Evolutionary conservation across 1,284 basidiomycete species (phyloP), one percentile per base, ranked within the genome.

Genomic region (Cryptococcus sp.): DNA sequence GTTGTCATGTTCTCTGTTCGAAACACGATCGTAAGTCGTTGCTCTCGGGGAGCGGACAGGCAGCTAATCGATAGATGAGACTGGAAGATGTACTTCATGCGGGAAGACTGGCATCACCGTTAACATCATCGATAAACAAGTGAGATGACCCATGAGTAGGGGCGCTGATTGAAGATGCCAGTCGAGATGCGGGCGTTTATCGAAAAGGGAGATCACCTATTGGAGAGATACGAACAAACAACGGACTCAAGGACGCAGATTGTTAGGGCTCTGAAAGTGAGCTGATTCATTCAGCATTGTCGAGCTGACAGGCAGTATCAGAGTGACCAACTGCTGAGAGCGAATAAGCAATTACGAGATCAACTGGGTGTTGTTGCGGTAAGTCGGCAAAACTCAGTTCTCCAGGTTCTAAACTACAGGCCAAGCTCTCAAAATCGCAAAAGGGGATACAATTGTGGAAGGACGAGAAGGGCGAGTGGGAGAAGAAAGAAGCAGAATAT

Each of bases 1-100:
- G 72, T 54, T 67, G 66, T 2, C 72, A 74, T 51, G 55, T 72
- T 25, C 53, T 72, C 1, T 74, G 72, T 48, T 52, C 55, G 2
- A 47, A 47, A 22, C 69, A 72, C 43, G 24, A 60, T 2, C 63
- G 67, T 67, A 37, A 45, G 64, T 56, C 10, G 13, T 14, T 23
- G 9, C 25, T 10, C 21, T 22, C 4, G 10, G 19, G 2, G 13
- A 25, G 18, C 22, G 11, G 16, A 22, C 11, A 39, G 21, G n/a
- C 22, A 11, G 45, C 37, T 19, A 22, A 2, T 1, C 31, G 14
- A 11, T 42, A 66, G 64, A 61, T 32, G 49, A 54, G 18, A 18
- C 18, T 3, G 56, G 54, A 13, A 37, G 45, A 1, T 66, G 64
- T 40, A 57, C 53, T 45, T 59, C 52, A 10, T 50, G 21, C 39